Evolutionary conservation across 768 basidiomycete genomes (phyloP), one percentile per base, ranked within the genome.

Genomic region (Kwoniella pini): DNA sequence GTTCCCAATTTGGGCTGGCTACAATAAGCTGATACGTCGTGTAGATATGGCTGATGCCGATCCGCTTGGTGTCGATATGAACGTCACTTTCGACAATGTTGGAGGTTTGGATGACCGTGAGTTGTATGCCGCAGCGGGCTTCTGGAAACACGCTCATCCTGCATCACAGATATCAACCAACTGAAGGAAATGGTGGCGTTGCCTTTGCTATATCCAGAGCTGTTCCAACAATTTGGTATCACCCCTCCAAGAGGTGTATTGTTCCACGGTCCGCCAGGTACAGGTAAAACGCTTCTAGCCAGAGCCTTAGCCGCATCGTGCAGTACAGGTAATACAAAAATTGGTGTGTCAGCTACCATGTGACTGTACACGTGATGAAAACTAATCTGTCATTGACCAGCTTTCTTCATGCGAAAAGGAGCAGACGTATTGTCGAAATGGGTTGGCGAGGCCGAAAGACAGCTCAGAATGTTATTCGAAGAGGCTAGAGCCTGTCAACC

Each of bases 341-440:
- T 97, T 46, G 88, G 92, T 93, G 76, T 51, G 90, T 82, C 27
- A 11, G 12, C 54, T 33, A 17, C 57, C 7, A 22, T 36, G 7
- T 15, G 33, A 7, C 33, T 22, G 11, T 7, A 27, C 13, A 12
- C 38, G 10, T n/a, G 12, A n/a, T 31, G 15, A 30, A 13, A 51
- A 30, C 67, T 68, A 48, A 68, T 45, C 3, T 17, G 30, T 24
- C 22, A 15, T 0, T 7, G 2, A 30, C 36, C 67, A 94, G 93
- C 96, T 1, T 99, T 99, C 82, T 99, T 95, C 83, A 98, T 99
- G 96, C 88, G 96, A 49, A 99, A 99, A 80, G 96, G 96, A 19
- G 96, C 96, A 31, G 96, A 99, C 79, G 91, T 90, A 67, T 83
- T 98, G 27, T 94, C 92, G 6, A 99, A 99, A 81, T 99, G 95